Percentiles rank a stretch among this genome's conserved stretches.
Evolutionary conservation across 2,329 filamentous ascomycete species (phyloP).

Genomic region (Aureobasidium sp.): DNA sequence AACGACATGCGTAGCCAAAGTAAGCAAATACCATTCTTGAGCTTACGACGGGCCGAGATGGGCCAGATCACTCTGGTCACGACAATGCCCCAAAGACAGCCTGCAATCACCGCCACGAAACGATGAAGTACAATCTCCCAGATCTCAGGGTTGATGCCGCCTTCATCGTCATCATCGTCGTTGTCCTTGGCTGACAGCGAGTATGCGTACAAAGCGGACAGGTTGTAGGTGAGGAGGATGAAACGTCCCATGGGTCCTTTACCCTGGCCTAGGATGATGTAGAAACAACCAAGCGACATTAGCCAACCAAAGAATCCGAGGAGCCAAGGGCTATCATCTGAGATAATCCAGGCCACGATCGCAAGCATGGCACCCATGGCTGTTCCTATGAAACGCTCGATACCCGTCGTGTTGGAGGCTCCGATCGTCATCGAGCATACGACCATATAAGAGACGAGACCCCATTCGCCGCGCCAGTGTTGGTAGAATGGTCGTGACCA

Average conservation of each 20-base stretch:
- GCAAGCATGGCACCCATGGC: slow-evolving; percentile 70
- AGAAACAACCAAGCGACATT: slow-evolving; percentile 76
- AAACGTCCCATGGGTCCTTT: slow-evolving; percentile 90
- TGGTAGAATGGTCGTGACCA: slow-evolving; percentile 71
- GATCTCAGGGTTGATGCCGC: slow-evolving; percentile 74
- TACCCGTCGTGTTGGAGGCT: slow-evolving; percentile 86
- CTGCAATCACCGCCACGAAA: slow-evolving; percentile 75
- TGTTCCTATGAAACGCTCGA: slow-evolving; percentile 79
- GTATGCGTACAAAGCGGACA: slow-evolving; percentile 90
- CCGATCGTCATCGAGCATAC: slow-evolving; percentile 97
- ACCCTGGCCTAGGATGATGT: slow-evolving; percentile 74
- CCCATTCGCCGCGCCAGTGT: slow-evolving; percentile 94
- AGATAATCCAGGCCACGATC: slow-evolving; percentile 67
- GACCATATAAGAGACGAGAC: slow-evolving; percentile 92
- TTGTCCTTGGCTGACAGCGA: slow-evolving; percentile 71
- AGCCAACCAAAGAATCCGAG: slow-evolving; percentile 77
- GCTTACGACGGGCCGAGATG: slow-evolving; percentile 78
- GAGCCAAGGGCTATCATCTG: slow-evolving; percentile 62
- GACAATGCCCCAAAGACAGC: slow-evolving; percentile 86
- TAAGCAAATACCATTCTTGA: slow-evolving; percentile 83
- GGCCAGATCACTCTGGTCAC: slow-evolving; percentile 89
- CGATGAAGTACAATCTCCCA: slow-evolving; percentile 81
- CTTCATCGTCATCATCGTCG: slow-evolving; percentile 77
- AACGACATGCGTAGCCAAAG: slow-evolving; percentile 91
- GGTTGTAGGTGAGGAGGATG: slow-evolving; percentile 91